Conservation (phyloP, 1,284 basidiomycete species). For the Puccinia hordei region DNA sequence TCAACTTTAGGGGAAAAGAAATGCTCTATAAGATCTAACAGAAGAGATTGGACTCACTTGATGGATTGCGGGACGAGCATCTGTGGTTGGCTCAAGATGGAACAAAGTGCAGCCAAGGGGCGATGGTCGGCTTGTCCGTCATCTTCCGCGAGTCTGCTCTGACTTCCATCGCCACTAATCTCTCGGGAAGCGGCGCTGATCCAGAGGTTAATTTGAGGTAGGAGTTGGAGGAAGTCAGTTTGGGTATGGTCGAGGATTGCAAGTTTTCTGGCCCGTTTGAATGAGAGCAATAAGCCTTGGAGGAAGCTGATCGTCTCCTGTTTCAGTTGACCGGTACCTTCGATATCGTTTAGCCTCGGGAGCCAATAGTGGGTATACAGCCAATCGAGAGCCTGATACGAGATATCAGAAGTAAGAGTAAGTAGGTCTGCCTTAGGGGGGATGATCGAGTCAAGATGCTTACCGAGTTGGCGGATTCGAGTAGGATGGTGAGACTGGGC, state of each 20-base stretch:
- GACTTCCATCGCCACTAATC: background rate
- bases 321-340: background rate
- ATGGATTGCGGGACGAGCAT: constrained; percentile 22
- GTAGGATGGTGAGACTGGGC: constrained; percentile 77
- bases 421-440: background rate
- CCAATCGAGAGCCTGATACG: constrained; percentile 35
- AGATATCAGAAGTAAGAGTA: background rate
- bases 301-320: background rate
- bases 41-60: constrained; percentile 8
- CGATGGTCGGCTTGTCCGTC: background rate
- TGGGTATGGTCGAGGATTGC: constrained; percentile 9
- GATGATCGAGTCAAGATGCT: constrained; percentile 17
- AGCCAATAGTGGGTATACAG: constrained; percentile 36
- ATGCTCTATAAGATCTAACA: background rate
- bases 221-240: background rate
- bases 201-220: background rate
- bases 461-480: constrained; percentile 67
- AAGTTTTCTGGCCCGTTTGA: constrained; percentile 30
- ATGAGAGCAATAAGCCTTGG: background rate
- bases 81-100: background rate
- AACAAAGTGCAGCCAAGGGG: constrained; percentile 2
- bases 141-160: constrained; percentile 11
- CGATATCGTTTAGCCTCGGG: constrained; percentile 12
- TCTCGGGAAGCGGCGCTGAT: background rate
- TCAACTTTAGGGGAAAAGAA: background rate